Base-by-base conservation (phyloP, 768 basidiomycete genomes). In the Naganishia vishniacii region DNA sequence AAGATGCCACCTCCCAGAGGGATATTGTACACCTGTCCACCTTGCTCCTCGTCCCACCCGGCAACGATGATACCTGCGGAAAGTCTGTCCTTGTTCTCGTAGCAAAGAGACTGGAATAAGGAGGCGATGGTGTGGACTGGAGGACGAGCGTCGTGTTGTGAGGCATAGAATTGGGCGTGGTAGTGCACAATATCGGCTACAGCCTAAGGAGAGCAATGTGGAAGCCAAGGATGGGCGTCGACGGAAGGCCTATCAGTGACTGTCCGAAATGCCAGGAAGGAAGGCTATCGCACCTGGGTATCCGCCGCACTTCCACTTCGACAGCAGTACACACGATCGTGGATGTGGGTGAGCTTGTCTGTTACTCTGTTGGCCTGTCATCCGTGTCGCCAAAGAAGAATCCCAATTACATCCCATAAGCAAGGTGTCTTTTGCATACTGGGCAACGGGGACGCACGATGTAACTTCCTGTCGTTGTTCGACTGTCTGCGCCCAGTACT, bases 241-340 rank as follows among this genome's bases (percentile, higher is more conserved):
- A 7, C 34, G 34, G 34, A n/a, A n/a, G n/a, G n/a, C n/a, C n/a
- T n/a, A n/a, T n/a, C n/a, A n/a, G n/a, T n/a, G n/a, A n/a, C n/a
- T n/a, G n/a, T n/a, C n/a, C n/a, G n/a, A n/a, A n/a, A n/a, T n/a
- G n/a, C n/a, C n/a, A n/a, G n/a, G n/a, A n/a, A n/a, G n/a, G n/a
- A n/a, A n/a, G n/a, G n/a, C n/a, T n/a, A n/a, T n/a, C 70, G n/a
- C 12, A 74, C 78, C 73, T 95, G 95, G 2, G 95, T 99, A 77
- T 99, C 94, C 25, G 94, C 94, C 48, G 94, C 90, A 69, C 92
- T 95, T 53, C 95, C 95, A 45, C 91, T 95, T 65, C 95, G 88
- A 84, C 95, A 99, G 77, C 95, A 99, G 79, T 98, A 99, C 78
- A 98, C 89, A 70, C 91, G 90, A 79, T 99, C 95, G 78, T 97